Conservation (phyloP, 176 grass and related monocot species). For the Hsuehochloa calcarea region DNA sequence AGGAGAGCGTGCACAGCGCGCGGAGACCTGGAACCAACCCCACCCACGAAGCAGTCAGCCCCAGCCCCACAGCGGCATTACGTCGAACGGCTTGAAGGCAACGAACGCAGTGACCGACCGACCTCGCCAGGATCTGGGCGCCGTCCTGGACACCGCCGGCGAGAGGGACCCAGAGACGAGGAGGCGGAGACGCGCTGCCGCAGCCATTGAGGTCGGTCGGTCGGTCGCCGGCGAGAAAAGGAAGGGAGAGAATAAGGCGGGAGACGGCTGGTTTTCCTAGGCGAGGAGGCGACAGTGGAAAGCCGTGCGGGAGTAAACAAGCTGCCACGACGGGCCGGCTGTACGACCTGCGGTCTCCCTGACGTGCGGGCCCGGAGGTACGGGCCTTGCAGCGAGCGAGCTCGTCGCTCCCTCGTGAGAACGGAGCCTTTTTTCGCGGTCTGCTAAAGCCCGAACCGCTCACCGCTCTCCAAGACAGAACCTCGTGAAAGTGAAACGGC, state of each 20-base stretch:
- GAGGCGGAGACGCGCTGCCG: not conserved
- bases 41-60: not conserved
- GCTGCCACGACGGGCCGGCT: not conserved
- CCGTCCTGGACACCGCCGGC: not conserved
- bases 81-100: constrained; percentile 36
- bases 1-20: constrained; percentile 37
- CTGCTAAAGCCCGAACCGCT: not conserved
- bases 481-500: not conserved
- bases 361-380: not conserved
- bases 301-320: not conserved
- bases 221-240: not conserved
- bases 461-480: not conserved
- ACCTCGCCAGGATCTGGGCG: not conserved
- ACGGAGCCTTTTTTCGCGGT: not conserved
- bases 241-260: not conserved
- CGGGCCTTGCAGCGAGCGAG: not conserved
- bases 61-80: not conserved
- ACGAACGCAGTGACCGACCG: not conserved
- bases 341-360: not conserved
- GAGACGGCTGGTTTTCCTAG: constrained; percentile 28
- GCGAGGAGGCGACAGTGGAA: not conserved
- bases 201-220: not conserved
- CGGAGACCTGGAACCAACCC: not conserved
- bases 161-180: not conserved
- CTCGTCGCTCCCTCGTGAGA: not conserved